Conservation (phyloP, 139 green algal species). For the Tetratostichococcus sp. region DNA sequence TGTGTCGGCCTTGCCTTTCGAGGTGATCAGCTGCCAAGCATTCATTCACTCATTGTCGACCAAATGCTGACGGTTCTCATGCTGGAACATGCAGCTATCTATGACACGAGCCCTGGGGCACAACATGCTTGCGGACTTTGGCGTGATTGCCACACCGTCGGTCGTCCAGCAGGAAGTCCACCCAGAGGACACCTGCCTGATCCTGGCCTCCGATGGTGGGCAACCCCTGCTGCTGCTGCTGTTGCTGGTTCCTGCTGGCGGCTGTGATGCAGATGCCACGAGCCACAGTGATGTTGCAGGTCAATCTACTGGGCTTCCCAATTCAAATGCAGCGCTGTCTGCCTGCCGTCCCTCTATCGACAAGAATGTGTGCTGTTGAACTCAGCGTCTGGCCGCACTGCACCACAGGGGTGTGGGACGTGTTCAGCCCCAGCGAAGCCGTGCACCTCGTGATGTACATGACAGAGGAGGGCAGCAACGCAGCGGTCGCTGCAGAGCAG, state of each 20-base stretch:
- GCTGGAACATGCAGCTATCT: slow-evolving; percentile 55
- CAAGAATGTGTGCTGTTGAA: no score
- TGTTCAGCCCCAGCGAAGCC: slow-evolving; percentile 37
- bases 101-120: slow-evolving; percentile 65
- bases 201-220: slow-evolving; percentile 48
- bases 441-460: slow-evolving; percentile 49
- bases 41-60: no score
- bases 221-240: no score
- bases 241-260: no score
- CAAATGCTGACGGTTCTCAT: no score
- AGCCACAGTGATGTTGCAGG: no score
- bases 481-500: slow-evolving; percentile 29
- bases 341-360: no score
- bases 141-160: slow-evolving; percentile 14
- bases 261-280: no score
- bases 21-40: neutral
- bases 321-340: no score
- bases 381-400: no score
- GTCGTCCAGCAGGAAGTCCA: slow-evolving; percentile 25
- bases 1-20: no score
- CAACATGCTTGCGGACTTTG: slow-evolving; percentile 21
- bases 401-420: slow-evolving; percentile 66
- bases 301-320: no score
- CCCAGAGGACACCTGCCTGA: slow-evolving; percentile 44
- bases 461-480: slow-evolving; percentile 27